Conservation (phyloP, 805 yeast species). For the Hanseniaspora valbyensis region DNA sequence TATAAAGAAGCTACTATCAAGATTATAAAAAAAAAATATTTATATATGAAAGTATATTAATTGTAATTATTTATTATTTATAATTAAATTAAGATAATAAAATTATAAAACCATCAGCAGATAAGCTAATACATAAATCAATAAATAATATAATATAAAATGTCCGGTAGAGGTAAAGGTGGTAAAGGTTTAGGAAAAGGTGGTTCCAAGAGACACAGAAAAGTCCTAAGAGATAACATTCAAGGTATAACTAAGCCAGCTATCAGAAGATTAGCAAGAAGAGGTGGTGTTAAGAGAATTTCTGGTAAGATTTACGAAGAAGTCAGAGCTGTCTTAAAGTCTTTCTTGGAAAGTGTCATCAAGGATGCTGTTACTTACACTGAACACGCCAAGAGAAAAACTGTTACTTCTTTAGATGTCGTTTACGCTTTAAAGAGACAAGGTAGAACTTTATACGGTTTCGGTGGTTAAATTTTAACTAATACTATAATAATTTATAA, state of each 20-base stretch:
- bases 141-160: constrained; percentile 29
- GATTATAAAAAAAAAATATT: too few relatives aligned
- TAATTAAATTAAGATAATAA: neutral
- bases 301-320: constrained; percentile 97
- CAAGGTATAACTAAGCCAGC: constrained; percentile 99
- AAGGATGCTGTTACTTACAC: constrained; percentile 98
- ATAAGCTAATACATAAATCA: constrained; percentile 14
- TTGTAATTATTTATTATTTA: neutral
- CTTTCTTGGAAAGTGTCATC: constrained; percentile 91
- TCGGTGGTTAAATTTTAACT: constrained; percentile 75
- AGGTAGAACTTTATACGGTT: constrained; percentile 99
- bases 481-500: constrained; percentile 3
- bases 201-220: constrained; percentile 99
- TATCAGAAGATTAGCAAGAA: constrained; percentile 98
- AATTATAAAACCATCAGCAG: constrained; percentile 11
- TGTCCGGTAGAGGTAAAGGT: constrained; percentile 99
- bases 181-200: constrained; percentile 99
- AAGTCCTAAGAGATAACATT: constrained; percentile 96
- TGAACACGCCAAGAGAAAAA: constrained; percentile 99
- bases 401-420: constrained; percentile 95
- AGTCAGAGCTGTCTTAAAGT: constrained; percentile 90
- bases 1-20: too few relatives aligned
- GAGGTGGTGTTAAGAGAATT: constrained; percentile 99
- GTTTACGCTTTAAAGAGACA: constrained; percentile 99
- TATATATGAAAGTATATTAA: neutral